Evolutionary conservation across 441 rosid genomes (phyloP).

Genomic region (Pelargonium australe): DNA sequence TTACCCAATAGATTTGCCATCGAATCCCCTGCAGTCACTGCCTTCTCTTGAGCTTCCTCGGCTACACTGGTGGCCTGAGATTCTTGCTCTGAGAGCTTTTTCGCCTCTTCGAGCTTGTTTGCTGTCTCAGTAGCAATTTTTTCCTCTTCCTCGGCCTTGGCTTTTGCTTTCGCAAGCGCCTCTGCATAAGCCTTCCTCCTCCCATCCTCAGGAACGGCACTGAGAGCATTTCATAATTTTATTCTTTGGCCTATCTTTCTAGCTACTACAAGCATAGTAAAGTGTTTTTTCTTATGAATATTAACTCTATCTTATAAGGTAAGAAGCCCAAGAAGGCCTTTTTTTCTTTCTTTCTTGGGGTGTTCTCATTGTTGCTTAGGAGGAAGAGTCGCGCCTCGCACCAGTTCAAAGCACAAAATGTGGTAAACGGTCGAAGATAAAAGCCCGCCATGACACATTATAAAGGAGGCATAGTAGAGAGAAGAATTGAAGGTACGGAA

Average conservation of each 20-base stretch:
- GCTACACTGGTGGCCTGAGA: slow-evolving; percentile 47
- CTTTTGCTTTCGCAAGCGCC: slow-evolving; percentile 39
- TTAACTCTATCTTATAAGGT: neutral
- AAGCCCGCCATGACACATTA: too few relatives aligned
- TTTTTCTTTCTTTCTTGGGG: neutral
- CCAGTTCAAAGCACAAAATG: too few relatives aligned
- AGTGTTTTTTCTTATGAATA: neutral
- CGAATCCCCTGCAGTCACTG: slow-evolving; percentile 46
- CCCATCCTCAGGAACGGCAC: slow-evolving; percentile 77
- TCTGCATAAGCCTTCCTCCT: slow-evolving; percentile 74
- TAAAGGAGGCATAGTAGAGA: too few relatives aligned
- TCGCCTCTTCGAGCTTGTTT: slow-evolving; percentile 44
- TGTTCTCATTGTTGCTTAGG: neutral
- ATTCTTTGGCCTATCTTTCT: neutral
- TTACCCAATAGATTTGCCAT: slow-evolving; percentile 43
- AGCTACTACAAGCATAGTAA: too few relatives aligned
- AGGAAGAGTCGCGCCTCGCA: too few relatives aligned
- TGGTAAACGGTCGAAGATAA: too few relatives aligned
- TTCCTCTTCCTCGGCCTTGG: slow-evolving; percentile 63
- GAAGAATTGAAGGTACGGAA: too few relatives aligned
- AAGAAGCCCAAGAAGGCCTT: neutral
- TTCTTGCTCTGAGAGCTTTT: slow-evolving; percentile 52
- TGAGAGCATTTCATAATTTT: slow-evolving; percentile 18
- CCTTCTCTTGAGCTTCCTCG: slow-evolving; percentile 54
- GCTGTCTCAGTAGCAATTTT: slow-evolving; percentile 47